Conservation (phyloP, 1,284 basidiomycete species). For the Cystobasidiaceae sp. region DNA sequence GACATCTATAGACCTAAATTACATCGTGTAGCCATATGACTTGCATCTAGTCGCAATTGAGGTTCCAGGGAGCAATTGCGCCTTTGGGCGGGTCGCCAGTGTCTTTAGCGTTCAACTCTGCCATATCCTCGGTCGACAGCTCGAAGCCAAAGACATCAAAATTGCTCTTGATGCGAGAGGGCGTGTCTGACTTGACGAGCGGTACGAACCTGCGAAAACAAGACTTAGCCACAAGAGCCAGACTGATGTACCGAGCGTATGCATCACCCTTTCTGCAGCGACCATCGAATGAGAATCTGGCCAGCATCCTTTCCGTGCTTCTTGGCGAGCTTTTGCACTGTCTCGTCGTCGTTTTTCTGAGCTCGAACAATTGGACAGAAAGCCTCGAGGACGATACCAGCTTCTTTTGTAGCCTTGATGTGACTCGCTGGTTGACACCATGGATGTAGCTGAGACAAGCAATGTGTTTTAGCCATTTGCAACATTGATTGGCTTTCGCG, state of each 20-base stretch:
- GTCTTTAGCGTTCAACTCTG: conserved; percentile 52
- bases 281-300: conserved; percentile 76
- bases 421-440: conserved; percentile 75
- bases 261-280: conserved; percentile 59
- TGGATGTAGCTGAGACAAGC: conserved; percentile 61
- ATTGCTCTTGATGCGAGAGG: conserved; percentile 64
- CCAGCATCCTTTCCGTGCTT: conserved; percentile 62
- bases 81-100: conserved; percentile 13
- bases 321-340: conserved; percentile 55
- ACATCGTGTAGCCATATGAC: neutral
- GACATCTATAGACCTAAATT: neutral
- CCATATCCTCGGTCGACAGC: conserved; percentile 60
- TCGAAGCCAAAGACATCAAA: conserved; percentile 65
- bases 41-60: conserved; percentile 20
- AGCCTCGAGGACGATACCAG: conserved; percentile 63
- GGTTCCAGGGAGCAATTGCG: conserved; percentile 26
- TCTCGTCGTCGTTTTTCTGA: conserved; percentile 55
- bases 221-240: neutral
- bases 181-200: conserved; percentile 66
- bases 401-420: conserved; percentile 64
- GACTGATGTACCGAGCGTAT: neutral
- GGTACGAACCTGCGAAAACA: conserved; percentile 51
- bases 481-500: neutral
- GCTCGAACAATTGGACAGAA: conserved; percentile 59
- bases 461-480: neutral